Conservation (phyloP, 1,284 basidiomycete genomes). For the Cerioporus squamosus region DNA sequence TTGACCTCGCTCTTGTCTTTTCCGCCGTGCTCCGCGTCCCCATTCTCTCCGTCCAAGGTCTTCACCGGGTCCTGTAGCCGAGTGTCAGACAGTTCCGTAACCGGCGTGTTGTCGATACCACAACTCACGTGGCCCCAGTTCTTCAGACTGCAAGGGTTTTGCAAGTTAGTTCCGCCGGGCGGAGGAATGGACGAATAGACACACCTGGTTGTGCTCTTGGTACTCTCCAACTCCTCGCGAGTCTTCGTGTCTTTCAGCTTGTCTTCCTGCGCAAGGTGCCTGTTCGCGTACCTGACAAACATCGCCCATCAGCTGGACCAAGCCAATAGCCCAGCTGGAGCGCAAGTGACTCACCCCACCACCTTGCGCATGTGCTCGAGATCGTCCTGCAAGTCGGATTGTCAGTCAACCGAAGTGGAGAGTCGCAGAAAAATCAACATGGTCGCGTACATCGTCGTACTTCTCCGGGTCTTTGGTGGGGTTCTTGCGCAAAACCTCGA, state of each 20-base stretch:
- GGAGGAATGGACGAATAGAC: not conserved
- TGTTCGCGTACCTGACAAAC: slow-evolving; percentile 25
- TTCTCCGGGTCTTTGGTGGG: slow-evolving; percentile 35
- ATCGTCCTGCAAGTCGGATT: slow-evolving; percentile 30
- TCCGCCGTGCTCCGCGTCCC: not conserved
- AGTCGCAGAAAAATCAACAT: not conserved
- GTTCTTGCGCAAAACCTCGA: slow-evolving; percentile 41
- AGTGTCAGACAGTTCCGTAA: not conserved
- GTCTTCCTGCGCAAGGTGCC: slow-evolving; percentile 41
- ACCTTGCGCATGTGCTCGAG: slow-evolving; percentile 43
- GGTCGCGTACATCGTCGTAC: slow-evolving; percentile 34
- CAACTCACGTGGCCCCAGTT: slow-evolving; percentile 42
- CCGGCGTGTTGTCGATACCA: not conserved
- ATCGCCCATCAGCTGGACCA: not conserved
- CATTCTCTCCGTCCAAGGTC: slow-evolving; percentile 20
- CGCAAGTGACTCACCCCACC: slow-evolving; percentile 31
- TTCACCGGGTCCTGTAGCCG: slow-evolving; percentile 35
- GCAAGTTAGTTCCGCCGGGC: not conserved
- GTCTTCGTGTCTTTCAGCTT: slow-evolving; percentile 42
- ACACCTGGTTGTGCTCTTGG: slow-evolving; percentile 42
- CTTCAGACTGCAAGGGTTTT: slow-evolving; percentile 29
- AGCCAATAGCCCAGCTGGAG: not conserved
- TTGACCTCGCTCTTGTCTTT: not conserved
- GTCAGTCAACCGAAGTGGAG: not conserved
- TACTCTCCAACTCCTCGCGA: slow-evolving; percentile 36